Evolutionary conservation across 2,329 filamentous ascomycete genomes (phyloP).

Genomic region (Pseudocercospora crystallina): DNA sequence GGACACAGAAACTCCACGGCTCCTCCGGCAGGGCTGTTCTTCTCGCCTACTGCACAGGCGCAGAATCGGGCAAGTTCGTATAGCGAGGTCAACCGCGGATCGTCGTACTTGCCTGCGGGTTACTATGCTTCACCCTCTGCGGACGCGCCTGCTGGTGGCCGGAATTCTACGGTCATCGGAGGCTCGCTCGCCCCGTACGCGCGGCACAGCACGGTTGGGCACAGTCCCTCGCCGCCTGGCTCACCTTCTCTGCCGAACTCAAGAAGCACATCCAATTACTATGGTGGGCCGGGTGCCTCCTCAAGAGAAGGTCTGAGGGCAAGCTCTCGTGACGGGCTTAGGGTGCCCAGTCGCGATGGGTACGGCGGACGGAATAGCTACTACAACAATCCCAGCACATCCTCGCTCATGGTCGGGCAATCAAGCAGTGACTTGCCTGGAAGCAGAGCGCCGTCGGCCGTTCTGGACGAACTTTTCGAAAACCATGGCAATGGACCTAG

Average conservation of each 20-base stretch:
- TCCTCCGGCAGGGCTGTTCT: slow-evolving; percentile 78
- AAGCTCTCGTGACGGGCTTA: slow-evolving; percentile 8
- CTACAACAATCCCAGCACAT: slow-evolving; percentile 38
- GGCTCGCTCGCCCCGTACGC: slow-evolving; percentile 35
- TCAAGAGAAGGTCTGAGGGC: slow-evolving; percentile 15
- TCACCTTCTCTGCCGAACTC: slow-evolving; percentile 23
- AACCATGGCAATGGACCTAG: slow-evolving; percentile 55
- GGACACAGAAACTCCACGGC: slow-evolving; percentile 43
- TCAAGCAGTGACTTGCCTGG: slow-evolving; percentile 59
- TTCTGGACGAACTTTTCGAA: slow-evolving; percentile 85
- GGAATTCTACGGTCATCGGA: slow-evolving; percentile 45
- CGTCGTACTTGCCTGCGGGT: slow-evolving; percentile 81
- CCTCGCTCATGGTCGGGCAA: slow-evolving; percentile 35
- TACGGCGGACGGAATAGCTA: slow-evolving; percentile 10
- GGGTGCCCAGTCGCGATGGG: slow-evolving; percentile 12
- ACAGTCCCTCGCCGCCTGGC: slow-evolving; percentile 27
- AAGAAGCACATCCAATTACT: slow-evolving; percentile 18
- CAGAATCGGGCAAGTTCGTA: slow-evolving; percentile 37
- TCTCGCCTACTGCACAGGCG: slow-evolving; percentile 81
- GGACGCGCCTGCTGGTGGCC: slow-evolving; percentile 40
- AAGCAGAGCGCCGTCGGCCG: slow-evolving; percentile 79
- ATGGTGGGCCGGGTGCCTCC: slow-evolving; percentile 13
- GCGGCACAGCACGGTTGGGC: slow-evolving; percentile 24
- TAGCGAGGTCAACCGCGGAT: slow-evolving; percentile 59
- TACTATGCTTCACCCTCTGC: slow-evolving; percentile 77